phyloP scores from a whole-genome alignment of 306 rosid species.

The Astragalus glycyphyllos region DNA sequence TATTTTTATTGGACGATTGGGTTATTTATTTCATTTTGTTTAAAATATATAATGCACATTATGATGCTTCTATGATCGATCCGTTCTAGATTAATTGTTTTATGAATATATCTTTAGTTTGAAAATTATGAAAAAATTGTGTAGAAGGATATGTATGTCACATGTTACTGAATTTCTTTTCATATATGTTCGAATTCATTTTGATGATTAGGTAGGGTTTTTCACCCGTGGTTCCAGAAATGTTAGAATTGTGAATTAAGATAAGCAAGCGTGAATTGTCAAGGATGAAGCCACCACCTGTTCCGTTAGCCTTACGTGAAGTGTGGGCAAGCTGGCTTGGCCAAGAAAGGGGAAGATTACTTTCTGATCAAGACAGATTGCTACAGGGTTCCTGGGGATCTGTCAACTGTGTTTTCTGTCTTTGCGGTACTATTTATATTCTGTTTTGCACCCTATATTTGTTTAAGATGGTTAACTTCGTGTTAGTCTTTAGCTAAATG shows the following conservation, averaged over 20 bases:
- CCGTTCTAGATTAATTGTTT: slow-evolving; percentile 31
- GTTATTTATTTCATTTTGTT: slow-evolving; percentile 3
- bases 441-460: slow-evolving; percentile 13
- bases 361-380: slow-evolving; percentile 84
- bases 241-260: slow-evolving; percentile 58
- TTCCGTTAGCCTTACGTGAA: slow-evolving; percentile 93
- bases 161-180: slow-evolving; percentile 10
- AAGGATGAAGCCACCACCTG: slow-evolving; percentile 63
- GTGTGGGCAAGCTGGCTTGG: slow-evolving; percentile 98
- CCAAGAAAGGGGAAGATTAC: slow-evolving; percentile 98
- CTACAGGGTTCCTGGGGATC: slow-evolving; percentile 75
- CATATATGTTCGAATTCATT: slow-evolving; percentile 15
- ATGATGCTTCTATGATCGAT: slow-evolving; percentile 32
- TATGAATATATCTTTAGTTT: slow-evolving; percentile 30
- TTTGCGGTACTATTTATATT: slow-evolving; percentile 76
- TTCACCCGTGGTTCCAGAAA: slow-evolving; percentile 37
- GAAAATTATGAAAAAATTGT: neutral
- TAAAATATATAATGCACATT: slow-evolving; percentile 30
- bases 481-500: slow-evolving; percentile 14
- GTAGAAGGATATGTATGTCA: neutral
- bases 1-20: neutral
- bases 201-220: slow-evolving; percentile 30
- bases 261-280: slow-evolving; percentile 76
- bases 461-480: slow-evolving; percentile 1
- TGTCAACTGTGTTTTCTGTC: slow-evolving; percentile 79